Evolutionary conservation across 306 rosid species (phyloP), one percentile per base, ranked within the genome.

Genomic region (Astragalus membranaceus): DNA sequence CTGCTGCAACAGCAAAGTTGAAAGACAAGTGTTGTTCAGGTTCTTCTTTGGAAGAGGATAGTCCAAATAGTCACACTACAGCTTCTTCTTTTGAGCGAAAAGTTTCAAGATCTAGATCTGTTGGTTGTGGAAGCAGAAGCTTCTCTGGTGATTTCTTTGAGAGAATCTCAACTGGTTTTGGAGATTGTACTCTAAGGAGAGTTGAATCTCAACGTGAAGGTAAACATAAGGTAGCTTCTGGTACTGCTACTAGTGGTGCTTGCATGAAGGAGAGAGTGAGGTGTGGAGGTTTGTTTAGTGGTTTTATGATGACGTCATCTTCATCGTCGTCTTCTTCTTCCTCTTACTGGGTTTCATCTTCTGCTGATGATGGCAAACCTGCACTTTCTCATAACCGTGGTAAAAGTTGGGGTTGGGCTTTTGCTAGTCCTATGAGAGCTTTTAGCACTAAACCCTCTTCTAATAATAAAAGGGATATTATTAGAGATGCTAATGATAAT

Each of bases 161-260:
- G 84, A 80, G 99, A 72, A 91, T 95, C 71, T 95, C 99, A 6
- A 91, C 99, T n/a, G 99, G 97, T 1, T 91, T 95, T 30, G 97
- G 99, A 3, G 97, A 95, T 42, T 95, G 97, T 53, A 89, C 99
- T 56, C 87, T 94, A 5, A 67, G 99, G 69, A 77, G 99, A 51
- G 97, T 91, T 4, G 96, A 91, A 64, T 94, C 98, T 8, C 97
- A 91, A 23, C 86, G 97, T 20, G 99, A 91, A 76, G 93, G 97
- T 20, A 90, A 87, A 48, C 65, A 79, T 0, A 90, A 84, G 17
- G 78, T 10, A 5, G 60, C 73, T 0, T 23, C 58, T 51, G 32
- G 36, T 41, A 9, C 35, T 13, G 9, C 63, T 10, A 14, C 56
- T 32, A 60, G 10, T 30, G 15, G 42, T n/a, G 20, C 67, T n/a